Base-by-base conservation (phyloP, 2,329 filamentous ascomycete species). In the Lizonia empirigonia region DNA sequence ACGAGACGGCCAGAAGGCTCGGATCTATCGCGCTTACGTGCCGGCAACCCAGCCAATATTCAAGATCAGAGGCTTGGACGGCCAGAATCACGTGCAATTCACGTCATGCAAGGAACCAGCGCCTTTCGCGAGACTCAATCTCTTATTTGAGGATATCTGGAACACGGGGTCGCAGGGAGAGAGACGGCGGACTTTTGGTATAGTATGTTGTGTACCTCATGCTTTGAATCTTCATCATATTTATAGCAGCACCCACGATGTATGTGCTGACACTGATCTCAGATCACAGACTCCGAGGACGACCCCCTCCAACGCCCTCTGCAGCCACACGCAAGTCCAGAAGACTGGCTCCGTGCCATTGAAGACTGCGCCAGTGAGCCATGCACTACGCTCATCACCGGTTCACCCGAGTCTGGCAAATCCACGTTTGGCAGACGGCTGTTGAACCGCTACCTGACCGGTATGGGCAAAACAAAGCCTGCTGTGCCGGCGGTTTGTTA, bases 351-450 rank as follows among this genome's bases (percentile, higher is more conserved):
- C 82, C 42, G 78, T 71, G 9, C 70, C 72, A 35, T 73, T 63
- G 27, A 62, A 60, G 9, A 76, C 70, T 39, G 73, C 69, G 30
- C 67, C 24, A 44, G 68, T 64, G 12, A 69, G 63, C 6, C 67
- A 71, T 36, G 70, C 70, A 2, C 74, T 76, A 76, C 84, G 6
- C 76, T 91, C 54, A 75, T 90, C 2, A 86, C 86, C 40, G 89
- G 89, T 0, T 83, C 86, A 0, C 89, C 90, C 57, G 85, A 83
- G 0, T 84, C 88, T 2, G 89, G 89, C 2, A 92, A 92, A 65
- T 91, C 89, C 1, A 91, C 87, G 0, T 89, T 91, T 67, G 82
- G 83, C 10, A 83, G 82, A 38, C 70, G 90, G 4, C 75, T 92
- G 2, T 74, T 80, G 7, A 92, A 92, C 63, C 81, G 83, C 9